Base-by-base conservation (phyloP, 805 yeast species). In the Suhomyces vadensis region DNA sequence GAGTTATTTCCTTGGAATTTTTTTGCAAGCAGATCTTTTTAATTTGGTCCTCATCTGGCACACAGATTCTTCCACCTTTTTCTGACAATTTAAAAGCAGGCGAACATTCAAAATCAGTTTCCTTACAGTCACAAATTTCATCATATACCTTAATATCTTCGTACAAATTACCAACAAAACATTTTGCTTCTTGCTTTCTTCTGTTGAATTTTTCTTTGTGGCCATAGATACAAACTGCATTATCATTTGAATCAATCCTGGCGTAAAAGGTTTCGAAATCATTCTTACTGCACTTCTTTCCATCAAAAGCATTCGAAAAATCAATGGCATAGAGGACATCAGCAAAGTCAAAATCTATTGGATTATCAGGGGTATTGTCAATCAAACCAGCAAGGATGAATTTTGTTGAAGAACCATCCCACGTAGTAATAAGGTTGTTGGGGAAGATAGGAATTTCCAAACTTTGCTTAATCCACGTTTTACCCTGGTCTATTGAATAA, bases 401-500 rank as follows among this genome's bases (percentile, higher is more conserved):
- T 42, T 74, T 76, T 25, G 72, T 63, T 2, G 89, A 81, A 0
- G 90, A 77, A 1, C 92, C 87, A 63, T 87, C 95, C 11, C 79
- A 73, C 0, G 87, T 77, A 0, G 90, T 80, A 1, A 79, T 59
- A 6, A 83, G 44, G 4, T 64, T 55, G 2, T 61, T 44, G 0
- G 84, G 81, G 27, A 55, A 52, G 10, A 81, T 54, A 1, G 70
- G 48, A 6, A 51, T 41, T 6, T 76, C 82, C 4, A 87, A 58
- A n/a, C 74, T 68, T 24, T 69, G 65, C 29, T 69, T 70, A 4
- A 58, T 47, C 91, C 94, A 88, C 2, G 83, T 61, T 25, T 69
- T 58, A 35, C 96, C 96, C 57, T 85, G 89, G 58, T 88, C 91
- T 10, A 82, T 57, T 0, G 95, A 82, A 54, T 73, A 88, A 27